Base-by-base conservation (phyloP, 768 basidiomycete genomes). In the Russula foetens region DNA sequence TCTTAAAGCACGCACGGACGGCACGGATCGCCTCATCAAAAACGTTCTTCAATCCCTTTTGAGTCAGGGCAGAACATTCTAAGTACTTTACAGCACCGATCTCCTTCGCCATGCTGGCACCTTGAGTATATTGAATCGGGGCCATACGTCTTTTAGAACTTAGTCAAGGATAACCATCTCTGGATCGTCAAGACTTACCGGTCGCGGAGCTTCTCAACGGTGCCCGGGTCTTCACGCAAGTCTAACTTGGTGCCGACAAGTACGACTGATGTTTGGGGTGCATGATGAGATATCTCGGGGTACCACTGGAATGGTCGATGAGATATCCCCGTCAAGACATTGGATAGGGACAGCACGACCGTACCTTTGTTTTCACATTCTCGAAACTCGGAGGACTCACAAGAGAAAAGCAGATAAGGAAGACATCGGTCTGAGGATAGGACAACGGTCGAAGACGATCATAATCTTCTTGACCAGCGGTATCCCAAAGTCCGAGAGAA, bases 381-480 rank as follows among this genome's bases (percentile, higher is more conserved):
- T 99, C 96, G 72, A 93, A 98, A 75, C 90, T 93, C 24, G 97
- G 96, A 39, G 97, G 97, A 71, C 90, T 92, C 71, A 98, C 96
- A 63, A 99, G 83, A 51, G 93, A 96, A 79, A 99, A 99, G 75
- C 97, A 99, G 72, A 99, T 95, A 75, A 99, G 80, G 79, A 99
- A 99, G 60, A 99, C 94, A 73, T 99, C 96, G 45, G 97, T 98
- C 76, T 98, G 97, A 26, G 97, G 97, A 77, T 99, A 99, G 64
- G 92, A 96, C 68, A 99, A 82, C 53, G 97, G 97, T 67, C 97
- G 87, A 67, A 99, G 88, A 46, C 97, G 88, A 76, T 96, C 93
- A 72, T 96, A 99, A 78, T 99, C 96, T 75, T 99, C 97, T 76
- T 99, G 97, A 67, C 97, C 97, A 38, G 97, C 97, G n/a, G 97